Percentiles rank a stretch among this genome's conserved stretches.
Conservation (phyloP, 108 stramenopile genomes). For the Conticribra guillardii region DNA sequence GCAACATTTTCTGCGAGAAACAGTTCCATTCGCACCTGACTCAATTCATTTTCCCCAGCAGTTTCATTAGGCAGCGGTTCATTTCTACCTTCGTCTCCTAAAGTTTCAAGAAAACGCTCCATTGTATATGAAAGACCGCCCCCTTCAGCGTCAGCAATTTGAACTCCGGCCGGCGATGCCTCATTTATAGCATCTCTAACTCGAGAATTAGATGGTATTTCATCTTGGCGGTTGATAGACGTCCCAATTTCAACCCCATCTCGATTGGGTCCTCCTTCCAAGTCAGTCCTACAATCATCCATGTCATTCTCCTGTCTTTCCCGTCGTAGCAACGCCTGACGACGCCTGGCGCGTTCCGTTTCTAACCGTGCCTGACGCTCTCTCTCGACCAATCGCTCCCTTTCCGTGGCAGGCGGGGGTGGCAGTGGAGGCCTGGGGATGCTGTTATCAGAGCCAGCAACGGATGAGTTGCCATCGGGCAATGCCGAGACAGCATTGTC, state of each 20-base stretch:
- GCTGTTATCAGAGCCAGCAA: slow-evolving; percentile 1
- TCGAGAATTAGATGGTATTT: neutral
- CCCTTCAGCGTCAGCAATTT: slow-evolving; percentile 10
- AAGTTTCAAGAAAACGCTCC: slow-evolving; percentile 62
- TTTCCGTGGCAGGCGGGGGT: slow-evolving; percentile 28
- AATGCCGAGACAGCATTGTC: neutral
- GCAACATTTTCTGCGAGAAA: slow-evolving; percentile 30
- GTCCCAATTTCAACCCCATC: slow-evolving; percentile 23
- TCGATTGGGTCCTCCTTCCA: slow-evolving; percentile 3
- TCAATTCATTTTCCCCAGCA: neutral
- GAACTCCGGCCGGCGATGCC: neutral
- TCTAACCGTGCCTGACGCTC: slow-evolving; percentile 77
- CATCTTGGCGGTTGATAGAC: neutral
- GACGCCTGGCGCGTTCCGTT: slow-evolving; percentile 61
- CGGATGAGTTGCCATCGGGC: neutral
- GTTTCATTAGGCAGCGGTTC: neutral
- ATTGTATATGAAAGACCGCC: slow-evolving; percentile 54
- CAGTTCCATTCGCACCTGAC: slow-evolving; percentile 19
- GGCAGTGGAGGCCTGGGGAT: slow-evolving; percentile 14
- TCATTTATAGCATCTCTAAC: slow-evolving; percentile 10
- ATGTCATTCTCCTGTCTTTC: neutral
- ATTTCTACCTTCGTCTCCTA: slow-evolving; percentile 12
- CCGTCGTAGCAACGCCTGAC: slow-evolving; percentile 17
- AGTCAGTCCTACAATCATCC: neutral
- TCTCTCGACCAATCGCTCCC: slow-evolving; percentile 69